Percentiles rank a stretch among this genome's conserved stretches.
phyloP scores from a whole-genome alignment of 306 rosid genomes.

The Luffa aegyptiaca region DNA sequence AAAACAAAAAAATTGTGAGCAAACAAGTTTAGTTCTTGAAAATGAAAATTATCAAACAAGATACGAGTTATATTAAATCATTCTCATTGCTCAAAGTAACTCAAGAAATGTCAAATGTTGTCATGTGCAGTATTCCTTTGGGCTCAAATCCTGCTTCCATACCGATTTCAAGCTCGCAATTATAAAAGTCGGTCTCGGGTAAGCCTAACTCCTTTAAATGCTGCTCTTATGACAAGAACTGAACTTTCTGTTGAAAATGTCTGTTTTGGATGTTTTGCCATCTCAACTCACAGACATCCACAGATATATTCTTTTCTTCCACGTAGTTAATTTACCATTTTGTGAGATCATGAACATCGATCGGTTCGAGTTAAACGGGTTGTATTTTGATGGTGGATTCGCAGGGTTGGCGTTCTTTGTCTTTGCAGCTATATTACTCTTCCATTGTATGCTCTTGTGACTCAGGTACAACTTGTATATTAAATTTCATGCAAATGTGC shows the following conservation, averaged over 20 bases:
- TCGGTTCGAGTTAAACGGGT: background rate
- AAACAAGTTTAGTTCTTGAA: background rate
- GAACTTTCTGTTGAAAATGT: background rate
- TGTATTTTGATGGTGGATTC: slow-evolving; percentile 4
- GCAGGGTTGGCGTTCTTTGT: slow-evolving; percentile 50
- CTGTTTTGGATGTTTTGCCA: background rate
- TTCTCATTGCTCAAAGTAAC: background rate
- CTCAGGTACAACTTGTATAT: slow-evolving; percentile 48
- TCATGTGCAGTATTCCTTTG: slow-evolving; percentile 66
- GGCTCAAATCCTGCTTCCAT: slow-evolving; percentile 70
- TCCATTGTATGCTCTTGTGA: slow-evolving; percentile 83
- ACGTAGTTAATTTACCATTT: background rate
- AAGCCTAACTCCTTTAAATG: slow-evolving; percentile 18
- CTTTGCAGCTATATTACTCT: slow-evolving; percentile 90
- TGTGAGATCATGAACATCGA: background rate
- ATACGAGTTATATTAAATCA: background rate
- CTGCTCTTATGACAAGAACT: background rate
- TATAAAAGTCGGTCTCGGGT: slow-evolving; percentile 56
- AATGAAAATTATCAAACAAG: background rate
- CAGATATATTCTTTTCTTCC: background rate
- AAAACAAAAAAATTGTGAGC: background rate
- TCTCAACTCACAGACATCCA: background rate
- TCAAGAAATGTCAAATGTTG: slow-evolving; percentile 5
- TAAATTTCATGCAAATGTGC: background rate
- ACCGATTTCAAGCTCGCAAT: slow-evolving; percentile 47